Evolutionary conservation across 495 filamentous ascomycete genomes (phyloP).

Genomic region (Rostrohypoxylon terebratum): DNA sequence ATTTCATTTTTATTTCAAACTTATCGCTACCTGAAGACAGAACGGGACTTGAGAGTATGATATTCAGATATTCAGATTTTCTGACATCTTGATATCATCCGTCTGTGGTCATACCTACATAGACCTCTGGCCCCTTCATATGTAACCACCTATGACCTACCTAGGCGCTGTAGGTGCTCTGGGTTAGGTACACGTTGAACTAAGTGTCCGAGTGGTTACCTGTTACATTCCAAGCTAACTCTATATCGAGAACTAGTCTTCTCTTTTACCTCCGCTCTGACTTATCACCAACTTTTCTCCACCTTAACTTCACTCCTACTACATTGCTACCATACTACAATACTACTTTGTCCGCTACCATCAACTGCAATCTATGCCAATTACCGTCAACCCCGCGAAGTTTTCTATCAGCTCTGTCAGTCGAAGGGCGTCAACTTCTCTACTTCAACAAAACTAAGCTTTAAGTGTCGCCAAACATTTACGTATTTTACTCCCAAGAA

Average conservation of each 20-base stretch:
- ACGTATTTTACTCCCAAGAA: not conserved
- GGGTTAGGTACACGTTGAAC: not conserved
- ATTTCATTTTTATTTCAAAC: slow-evolving; percentile 2
- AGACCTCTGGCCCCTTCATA: slow-evolving; percentile 11
- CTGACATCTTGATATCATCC: not conserved
- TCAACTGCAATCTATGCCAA: not conserved
- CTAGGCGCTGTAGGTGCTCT: slow-evolving; percentile 1
- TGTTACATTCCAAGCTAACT: slow-evolving; percentile 20
- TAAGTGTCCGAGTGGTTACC: not conserved
- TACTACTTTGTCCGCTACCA: too few relatives aligned
- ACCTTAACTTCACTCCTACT: not conserved
- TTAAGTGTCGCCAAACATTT: not conserved
- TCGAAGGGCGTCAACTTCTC: not conserved
- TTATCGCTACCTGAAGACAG: not conserved
- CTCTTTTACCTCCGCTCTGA: slow-evolving; percentile 26
- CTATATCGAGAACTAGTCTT: slow-evolving; percentile 20
- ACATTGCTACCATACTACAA: too few relatives aligned
- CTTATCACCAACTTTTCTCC: slow-evolving; percentile 19
- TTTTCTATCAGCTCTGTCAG: not conserved
- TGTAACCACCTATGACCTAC: not conserved
- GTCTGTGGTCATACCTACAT: slow-evolving; percentile 21
- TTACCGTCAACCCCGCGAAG: not conserved
- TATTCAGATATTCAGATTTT: not conserved
- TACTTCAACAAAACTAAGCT: not conserved
- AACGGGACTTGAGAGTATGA: slow-evolving; percentile 15